A percentile compares a stretch with the other conserved stretches of the same genome.
Conservation (phyloP, 2,329 filamentous ascomycete genomes). For the Neurospora crassa region DNA sequence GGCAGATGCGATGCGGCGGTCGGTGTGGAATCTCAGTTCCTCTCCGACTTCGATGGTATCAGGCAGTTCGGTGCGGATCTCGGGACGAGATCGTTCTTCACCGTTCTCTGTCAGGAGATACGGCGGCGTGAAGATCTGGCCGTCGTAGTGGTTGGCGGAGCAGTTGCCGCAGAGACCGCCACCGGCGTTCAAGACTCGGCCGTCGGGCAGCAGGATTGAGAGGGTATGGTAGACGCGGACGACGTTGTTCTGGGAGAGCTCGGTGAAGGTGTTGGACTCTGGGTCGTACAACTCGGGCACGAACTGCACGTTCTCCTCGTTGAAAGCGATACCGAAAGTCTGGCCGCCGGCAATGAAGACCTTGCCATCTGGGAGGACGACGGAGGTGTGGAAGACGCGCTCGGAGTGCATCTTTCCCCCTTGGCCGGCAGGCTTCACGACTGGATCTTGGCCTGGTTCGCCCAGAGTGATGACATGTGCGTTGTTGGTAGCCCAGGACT, state of each 20-base stretch:
- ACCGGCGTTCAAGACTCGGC: conserved; percentile 38
- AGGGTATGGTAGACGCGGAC: conserved; percentile 39
- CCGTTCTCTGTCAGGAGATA: conserved; percentile 38
- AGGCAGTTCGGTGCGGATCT: not conserved
- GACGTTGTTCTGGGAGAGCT: not conserved
- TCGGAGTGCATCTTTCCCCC: conserved; percentile 16
- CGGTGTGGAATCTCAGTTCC: not conserved
- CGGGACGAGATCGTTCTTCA: not conserved
- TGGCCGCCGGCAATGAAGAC: conserved; percentile 40
- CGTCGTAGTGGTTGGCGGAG: conserved; percentile 41
- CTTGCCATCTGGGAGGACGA: conserved; percentile 38
- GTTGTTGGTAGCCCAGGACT: conserved; percentile 28
- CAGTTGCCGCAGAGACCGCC: conserved; percentile 38
- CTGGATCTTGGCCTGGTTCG: conserved; percentile 15
- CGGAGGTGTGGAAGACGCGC: conserved; percentile 35
- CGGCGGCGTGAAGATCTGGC: conserved; percentile 41
- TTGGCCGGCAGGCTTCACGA: conserved; percentile 12
- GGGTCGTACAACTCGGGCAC: conserved; percentile 39
- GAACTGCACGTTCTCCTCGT: conserved; percentile 31
- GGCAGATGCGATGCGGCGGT: conserved; percentile 23
- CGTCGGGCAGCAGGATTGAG: conserved; percentile 39
- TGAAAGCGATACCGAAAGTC: conserved; percentile 31
- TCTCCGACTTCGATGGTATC: not conserved
- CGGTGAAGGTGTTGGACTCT: conserved; percentile 19
- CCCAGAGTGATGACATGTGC: conserved; percentile 40